Conservation (phyloP, 2,329 filamentous ascomycete genomes). For the Kalmusia sp. region DNA sequence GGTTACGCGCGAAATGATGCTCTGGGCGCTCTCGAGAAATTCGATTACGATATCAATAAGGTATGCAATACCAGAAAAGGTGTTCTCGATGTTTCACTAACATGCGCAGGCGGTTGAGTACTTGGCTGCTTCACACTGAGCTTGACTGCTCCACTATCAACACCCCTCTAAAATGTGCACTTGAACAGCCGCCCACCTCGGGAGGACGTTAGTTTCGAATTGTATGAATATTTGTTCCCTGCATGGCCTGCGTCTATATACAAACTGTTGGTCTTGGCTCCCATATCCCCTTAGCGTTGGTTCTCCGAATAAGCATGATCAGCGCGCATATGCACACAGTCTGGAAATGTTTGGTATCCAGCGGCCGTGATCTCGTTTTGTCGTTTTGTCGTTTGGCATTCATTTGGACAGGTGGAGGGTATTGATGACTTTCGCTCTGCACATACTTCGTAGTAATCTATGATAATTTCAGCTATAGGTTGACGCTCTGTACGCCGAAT, state of each 20-base stretch:
- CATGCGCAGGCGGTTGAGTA: conserved; percentile 42
- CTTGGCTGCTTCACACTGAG: conserved; percentile 30
- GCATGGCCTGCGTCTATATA: conserved; percentile 27
- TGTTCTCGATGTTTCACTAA: conserved; percentile 22
- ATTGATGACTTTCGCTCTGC: conserved; percentile 24
- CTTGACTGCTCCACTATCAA: no score
- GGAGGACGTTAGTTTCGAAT: conserved; percentile 21
- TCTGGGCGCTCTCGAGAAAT: conserved; percentile 85
- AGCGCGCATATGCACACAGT: background rate
- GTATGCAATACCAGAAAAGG: conserved; percentile 56
- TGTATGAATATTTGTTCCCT: conserved; percentile 42
- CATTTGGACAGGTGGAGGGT: conserved; percentile 13
- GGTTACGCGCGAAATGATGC: conserved; percentile 80
- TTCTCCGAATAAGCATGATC: conserved; percentile 6
- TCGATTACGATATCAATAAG: conserved; percentile 94
- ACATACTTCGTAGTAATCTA: conserved; percentile 33
- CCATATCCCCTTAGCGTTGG: conserved; percentile 28
- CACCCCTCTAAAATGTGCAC: background rate
- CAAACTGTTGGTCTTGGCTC: conserved; percentile 12
- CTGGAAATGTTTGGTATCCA: background rate
- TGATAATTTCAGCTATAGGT: conserved; percentile 8
- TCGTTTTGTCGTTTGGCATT: conserved; percentile 18
- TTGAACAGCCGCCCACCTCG: conserved; percentile 7
- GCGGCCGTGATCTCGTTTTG: background rate
- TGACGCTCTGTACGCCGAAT: background rate